These are phyloP conservation scores for Falciphora oryzae DNA, from an alignment of 2,329 filamentous ascomycete genomes.

Conservation along the genomic window DNA sequence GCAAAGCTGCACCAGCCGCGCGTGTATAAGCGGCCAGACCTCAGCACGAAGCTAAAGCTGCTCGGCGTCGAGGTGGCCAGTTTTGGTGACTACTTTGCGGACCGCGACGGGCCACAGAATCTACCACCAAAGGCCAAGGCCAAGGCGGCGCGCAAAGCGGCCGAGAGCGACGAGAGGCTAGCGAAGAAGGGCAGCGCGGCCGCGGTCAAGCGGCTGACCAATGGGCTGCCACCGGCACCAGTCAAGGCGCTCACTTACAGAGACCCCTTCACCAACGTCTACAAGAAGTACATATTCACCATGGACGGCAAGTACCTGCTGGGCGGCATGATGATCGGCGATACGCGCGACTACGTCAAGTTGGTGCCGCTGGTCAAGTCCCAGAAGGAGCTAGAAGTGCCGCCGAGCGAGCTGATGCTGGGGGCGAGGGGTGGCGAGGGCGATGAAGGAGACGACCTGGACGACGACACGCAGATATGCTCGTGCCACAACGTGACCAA, in stretches of 20 bases:
- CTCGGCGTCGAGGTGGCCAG: slow-evolving; percentile 87
- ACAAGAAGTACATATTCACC: slow-evolving; percentile 93
- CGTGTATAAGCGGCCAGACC: slow-evolving; percentile 72
- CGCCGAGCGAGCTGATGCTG: slow-evolving; percentile 77
- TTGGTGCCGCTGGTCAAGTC: slow-evolving; percentile 81
- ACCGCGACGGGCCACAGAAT: slow-evolving; percentile 72
- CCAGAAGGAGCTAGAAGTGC: slow-evolving; percentile 70
- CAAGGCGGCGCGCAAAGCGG: slow-evolving; percentile 30
- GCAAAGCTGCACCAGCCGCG: slow-evolving; percentile 65
- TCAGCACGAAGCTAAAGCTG: slow-evolving; percentile 88
- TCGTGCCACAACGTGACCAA: slow-evolving; percentile 92
- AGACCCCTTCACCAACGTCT: slow-evolving; percentile 81
- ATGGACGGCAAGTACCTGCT: slow-evolving; percentile 83
- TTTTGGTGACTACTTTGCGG: slow-evolving; percentile 91
- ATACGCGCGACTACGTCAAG: slow-evolving; percentile 86
- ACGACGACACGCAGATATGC: slow-evolving; percentile 83
- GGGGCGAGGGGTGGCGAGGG: slow-evolving; percentile 71
- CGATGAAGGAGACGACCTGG: slow-evolving; percentile 68
- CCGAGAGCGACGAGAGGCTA: slow-evolving; percentile 21
- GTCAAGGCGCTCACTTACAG: slow-evolving; percentile 86
- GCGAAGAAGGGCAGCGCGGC: slow-evolving; percentile 28
- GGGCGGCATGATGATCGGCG: slow-evolving; percentile 97
- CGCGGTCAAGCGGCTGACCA: slow-evolving; percentile 42
- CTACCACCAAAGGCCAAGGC: slow-evolving; percentile 53
- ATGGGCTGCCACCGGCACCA: slow-evolving; percentile 48